A percentile compares a stretch with the other conserved stretches of the same genome.
Evolutionary conservation across 257 asterid species (phyloP).

Genomic region (Fraxinus americana): DNA sequence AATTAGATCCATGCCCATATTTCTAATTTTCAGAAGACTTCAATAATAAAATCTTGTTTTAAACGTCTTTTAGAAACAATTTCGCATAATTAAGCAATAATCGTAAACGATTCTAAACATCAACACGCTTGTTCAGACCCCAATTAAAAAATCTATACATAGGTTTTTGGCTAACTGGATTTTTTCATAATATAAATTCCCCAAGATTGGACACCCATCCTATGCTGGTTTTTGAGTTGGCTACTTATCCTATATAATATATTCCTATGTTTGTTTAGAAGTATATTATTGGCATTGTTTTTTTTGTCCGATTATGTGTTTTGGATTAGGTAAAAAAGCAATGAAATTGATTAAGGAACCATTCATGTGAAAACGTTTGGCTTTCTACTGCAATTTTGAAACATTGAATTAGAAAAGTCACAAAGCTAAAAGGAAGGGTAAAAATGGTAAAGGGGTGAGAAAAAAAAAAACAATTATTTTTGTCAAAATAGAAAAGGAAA

Average conservation of each 20-base stretch:
- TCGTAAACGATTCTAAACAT: too few species aligned
- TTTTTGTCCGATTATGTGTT: background rate
- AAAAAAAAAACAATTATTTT: background rate
- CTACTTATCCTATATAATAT: background rate
- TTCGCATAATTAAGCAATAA: background rate
- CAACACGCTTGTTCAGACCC: too few species aligned
- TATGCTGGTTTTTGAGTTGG: background rate
- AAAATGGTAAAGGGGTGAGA: background rate
- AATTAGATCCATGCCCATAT: too few species aligned
- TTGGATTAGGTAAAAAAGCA: conserved; percentile 2
- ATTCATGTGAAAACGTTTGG: background rate
- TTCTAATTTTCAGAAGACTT: too few species aligned
- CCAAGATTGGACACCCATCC: background rate
- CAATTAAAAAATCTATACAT: too few species aligned
- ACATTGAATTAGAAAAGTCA: background rate
- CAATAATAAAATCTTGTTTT: too few species aligned
- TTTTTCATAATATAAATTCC: background rate
- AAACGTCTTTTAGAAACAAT: too few species aligned
- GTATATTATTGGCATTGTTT: background rate
- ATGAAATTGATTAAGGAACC: background rate
- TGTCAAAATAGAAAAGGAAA: background rate
- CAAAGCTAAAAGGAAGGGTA: background rate
- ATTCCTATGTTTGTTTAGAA: background rate
- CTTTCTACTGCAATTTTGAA: background rate
- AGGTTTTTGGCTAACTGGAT: background rate